Evolutionary conservation across 805 yeast genomes (phyloP), one percentile per base, ranked within the genome.

Genomic region (Candida loeiensis): DNA sequence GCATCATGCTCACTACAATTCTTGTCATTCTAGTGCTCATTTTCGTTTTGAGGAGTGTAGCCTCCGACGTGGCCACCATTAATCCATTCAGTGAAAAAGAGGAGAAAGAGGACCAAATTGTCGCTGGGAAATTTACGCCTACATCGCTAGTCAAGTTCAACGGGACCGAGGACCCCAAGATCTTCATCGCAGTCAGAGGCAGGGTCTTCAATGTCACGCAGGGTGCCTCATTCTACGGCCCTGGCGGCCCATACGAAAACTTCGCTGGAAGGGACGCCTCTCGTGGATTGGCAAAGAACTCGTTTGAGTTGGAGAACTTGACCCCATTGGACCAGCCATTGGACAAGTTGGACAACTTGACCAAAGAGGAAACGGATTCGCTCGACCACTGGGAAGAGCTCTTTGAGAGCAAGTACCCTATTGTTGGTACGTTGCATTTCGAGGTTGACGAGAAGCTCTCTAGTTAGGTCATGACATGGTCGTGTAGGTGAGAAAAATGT

Each of bases 181-280:
- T 91, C n/a, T 84, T 82, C 54, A 76, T 91, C 46, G 93, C 87
- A 0, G 87, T 91, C n/a, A 78, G 74, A 50, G 95, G 96, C 1
- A 81, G 73, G 18, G 95, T 91, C 2, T 91, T 76, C 54, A 96
- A 91, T 55, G 95, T 88, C 15, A 69, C 86, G 4, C 68, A 71
- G 8, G 95, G 95, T 0, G 77, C 90, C 48, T 76, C 77, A 34
- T 90, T 91, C 58, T 91, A 91, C 61, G 98, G 98, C 0, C 98
- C 98, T 5, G 86, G 91, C 21, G 97, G 97, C 0, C 95, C 96
- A 0, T 91, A 91, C 63, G 80, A 85, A 31, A 87, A 85, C 56
- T 91, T 91, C 71, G 97, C 97, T 0, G 98, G 98, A 1, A 83
- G 86, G 50, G 98, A 91, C 64, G 97, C 97, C 3, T 83, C 95